Evolutionary conservation across 225 moss, liverwort and hornwort species (phyloP).

Genomic region (Thuidium tamariscinum): DNA sequence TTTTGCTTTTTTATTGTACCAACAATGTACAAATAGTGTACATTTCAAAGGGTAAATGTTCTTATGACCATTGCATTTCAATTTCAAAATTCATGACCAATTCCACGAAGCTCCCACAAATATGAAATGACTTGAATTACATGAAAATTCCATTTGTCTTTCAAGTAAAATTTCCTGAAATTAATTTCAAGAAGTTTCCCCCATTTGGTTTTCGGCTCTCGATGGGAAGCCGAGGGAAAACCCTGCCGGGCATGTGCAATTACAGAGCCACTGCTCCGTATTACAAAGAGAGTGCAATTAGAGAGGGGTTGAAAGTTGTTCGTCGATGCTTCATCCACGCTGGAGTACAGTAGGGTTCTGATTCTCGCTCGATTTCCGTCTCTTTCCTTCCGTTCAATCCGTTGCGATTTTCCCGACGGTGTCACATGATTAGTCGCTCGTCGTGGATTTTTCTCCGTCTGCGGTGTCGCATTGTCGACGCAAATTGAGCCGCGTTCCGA

Average conservation of each 20-base stretch:
- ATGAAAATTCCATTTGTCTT: not conserved
- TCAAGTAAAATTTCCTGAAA: not conserved
- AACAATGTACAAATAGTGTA: not conserved
- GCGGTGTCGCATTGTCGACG: not conserved
- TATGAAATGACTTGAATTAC: not conserved
- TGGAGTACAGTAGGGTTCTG: not conserved
- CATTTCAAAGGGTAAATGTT: accelerated
- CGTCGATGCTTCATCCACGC: not conserved
- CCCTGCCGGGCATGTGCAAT: not conserved
- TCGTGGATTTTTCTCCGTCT: not conserved
- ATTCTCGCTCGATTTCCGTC: not conserved
- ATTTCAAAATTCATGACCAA: not conserved
- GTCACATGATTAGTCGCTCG: not conserved
- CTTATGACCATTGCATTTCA: accelerated
- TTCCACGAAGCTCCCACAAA: not conserved
- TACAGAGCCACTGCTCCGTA: not conserved
- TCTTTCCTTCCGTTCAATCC: not conserved
- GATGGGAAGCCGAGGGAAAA: too few species aligned
- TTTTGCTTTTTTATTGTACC: not conserved
- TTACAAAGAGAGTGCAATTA: not conserved
- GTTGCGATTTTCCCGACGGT: not conserved
- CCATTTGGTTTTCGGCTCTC: not conserved
- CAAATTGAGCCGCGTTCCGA: not conserved
- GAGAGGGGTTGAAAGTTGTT: not conserved
- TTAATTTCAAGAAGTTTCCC: not conserved